These are phyloP conservation scores for Bruguiera gymnorhiza DNA, from an alignment of 345 rosid genomes.

Conservation along the genomic window DNA sequence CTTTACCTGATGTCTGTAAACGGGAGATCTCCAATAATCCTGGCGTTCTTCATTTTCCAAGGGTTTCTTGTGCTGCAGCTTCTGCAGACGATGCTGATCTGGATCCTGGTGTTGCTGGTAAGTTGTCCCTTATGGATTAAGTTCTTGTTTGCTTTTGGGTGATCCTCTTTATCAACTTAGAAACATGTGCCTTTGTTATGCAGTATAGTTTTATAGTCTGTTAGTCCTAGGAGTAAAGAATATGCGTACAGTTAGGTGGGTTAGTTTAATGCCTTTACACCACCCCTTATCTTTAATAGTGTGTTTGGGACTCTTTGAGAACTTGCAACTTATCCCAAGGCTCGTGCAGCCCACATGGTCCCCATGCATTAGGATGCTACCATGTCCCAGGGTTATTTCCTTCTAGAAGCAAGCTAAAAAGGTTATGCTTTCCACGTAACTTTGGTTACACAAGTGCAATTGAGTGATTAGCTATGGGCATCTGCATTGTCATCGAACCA, in stretches of 20 bases:
- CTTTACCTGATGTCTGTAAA: slow-evolving; percentile 76
- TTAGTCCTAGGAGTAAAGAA: slow-evolving; percentile 8
- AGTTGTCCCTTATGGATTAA: neutral
- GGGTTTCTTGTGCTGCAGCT: slow-evolving; percentile 69
- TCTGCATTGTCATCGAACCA: neutral
- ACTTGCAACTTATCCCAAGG: neutral
- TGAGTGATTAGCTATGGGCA: neutral
- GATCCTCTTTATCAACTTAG: neutral
- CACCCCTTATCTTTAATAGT: neutral
- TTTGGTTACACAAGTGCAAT: neutral
- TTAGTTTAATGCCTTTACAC: neutral
- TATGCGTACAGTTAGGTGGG: neutral
- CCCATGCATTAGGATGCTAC: neutral
- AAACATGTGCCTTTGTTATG: neutral
- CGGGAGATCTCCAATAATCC: slow-evolving; percentile 47
- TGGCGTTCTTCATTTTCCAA: slow-evolving; percentile 58
- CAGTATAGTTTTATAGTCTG: neutral
- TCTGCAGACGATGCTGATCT: slow-evolving; percentile 69
- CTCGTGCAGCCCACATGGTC: neutral
- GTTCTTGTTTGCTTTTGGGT: neutral
- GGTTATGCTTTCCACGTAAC: neutral
- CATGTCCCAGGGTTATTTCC: neutral
- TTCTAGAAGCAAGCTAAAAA: neutral
- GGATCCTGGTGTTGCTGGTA: slow-evolving; percentile 60
- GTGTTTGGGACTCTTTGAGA: neutral